phyloP scores from a whole-genome alignment of 495 filamentous ascomycete species.

The Penicillium pancosmium region DNA sequence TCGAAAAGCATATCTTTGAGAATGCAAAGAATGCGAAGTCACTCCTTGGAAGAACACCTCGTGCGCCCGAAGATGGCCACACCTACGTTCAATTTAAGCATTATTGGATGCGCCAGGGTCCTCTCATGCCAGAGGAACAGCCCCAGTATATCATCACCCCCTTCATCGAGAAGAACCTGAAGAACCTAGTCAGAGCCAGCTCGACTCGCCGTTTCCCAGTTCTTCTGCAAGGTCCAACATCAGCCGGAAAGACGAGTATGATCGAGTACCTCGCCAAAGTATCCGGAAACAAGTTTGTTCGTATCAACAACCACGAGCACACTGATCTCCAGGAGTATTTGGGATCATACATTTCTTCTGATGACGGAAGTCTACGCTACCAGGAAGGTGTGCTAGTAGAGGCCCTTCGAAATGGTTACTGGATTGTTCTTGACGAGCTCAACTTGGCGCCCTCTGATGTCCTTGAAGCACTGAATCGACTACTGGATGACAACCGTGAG shows the following conservation, averaged over 20 bases:
- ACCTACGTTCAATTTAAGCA: slow-evolving; percentile 87
- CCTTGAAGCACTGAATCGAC: slow-evolving; percentile 89
- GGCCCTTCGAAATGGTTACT: slow-evolving; percentile 88
- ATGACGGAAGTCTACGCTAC: slow-evolving; percentile 81
- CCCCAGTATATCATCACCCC: slow-evolving; percentile 95
- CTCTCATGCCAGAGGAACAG: slow-evolving; percentile 65
- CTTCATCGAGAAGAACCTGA: slow-evolving; percentile 89
- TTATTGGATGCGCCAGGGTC: slow-evolving; percentile 87
- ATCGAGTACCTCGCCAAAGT: slow-evolving; percentile 95
- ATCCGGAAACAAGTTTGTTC: slow-evolving; percentile 93
- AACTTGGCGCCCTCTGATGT: slow-evolving; percentile 97
- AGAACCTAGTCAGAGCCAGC: slow-evolving; percentile 89
- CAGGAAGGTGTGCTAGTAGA: slow-evolving; percentile 95
- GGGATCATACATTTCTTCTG: slow-evolving; percentile 86
- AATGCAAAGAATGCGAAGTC: slow-evolving; percentile 65
- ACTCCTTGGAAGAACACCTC: slow-evolving; percentile 72
- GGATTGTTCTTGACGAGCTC: slow-evolving; percentile 97
- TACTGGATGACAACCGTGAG: slow-evolving; percentile 97
- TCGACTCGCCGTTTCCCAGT: slow-evolving; percentile 92
- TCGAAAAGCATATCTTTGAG: slow-evolving; percentile 78
- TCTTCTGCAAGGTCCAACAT: slow-evolving; percentile 95
- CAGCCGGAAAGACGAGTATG: slow-evolving; percentile 98
- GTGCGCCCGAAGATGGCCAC: slow-evolving; percentile 70
- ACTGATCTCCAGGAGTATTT: slow-evolving; percentile 98
- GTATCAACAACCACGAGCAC: slow-evolving; percentile 99